phyloP scores from a whole-genome alignment of 2,329 filamentous ascomycete genomes.

The Trichoderma endophyticum region DNA sequence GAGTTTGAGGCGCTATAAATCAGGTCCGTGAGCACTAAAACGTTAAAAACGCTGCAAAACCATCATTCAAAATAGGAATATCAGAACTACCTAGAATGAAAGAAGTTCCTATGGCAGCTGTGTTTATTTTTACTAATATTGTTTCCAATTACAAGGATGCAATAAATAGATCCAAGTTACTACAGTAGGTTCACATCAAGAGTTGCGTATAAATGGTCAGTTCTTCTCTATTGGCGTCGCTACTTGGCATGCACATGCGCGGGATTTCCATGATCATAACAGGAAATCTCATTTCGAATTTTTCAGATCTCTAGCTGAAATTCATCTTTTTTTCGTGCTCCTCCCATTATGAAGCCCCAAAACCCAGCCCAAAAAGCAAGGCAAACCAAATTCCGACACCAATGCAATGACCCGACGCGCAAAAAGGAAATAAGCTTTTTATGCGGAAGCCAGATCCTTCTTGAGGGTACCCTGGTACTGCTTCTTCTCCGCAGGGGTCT shows the following conservation, averaged over 20 bases:
- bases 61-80: background rate
- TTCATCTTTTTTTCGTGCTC: conserved; percentile 31
- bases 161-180: background rate
- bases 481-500: conserved; percentile 97
- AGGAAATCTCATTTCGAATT: conserved; percentile 36
- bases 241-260: conserved; percentile 14
- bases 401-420: conserved; percentile 48
- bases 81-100: background rate
- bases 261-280: conserved; percentile 16
- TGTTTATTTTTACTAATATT: background rate
- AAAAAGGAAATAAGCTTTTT: conserved; percentile 42
- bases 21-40: background rate
- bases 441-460: conserved; percentile 72
- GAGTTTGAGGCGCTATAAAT: background rate
- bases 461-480: conserved; percentile 98
- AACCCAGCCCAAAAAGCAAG: conserved; percentile 35
- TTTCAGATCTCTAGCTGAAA: conserved; percentile 35
- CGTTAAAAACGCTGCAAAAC: background rate
- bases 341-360: conserved; percentile 35
- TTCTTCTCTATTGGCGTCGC: conserved; percentile 5
- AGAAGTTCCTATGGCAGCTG: background rate
- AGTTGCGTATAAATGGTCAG: background rate
- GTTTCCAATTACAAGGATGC: background rate
- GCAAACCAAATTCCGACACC: conserved; percentile 51
- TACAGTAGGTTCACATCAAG: background rate